These are phyloP conservation scores for Marchantia polymorpha DNA, from an alignment of 225 moss, liverwort and hornwort genomes.

Conservation along the genomic window DNA sequence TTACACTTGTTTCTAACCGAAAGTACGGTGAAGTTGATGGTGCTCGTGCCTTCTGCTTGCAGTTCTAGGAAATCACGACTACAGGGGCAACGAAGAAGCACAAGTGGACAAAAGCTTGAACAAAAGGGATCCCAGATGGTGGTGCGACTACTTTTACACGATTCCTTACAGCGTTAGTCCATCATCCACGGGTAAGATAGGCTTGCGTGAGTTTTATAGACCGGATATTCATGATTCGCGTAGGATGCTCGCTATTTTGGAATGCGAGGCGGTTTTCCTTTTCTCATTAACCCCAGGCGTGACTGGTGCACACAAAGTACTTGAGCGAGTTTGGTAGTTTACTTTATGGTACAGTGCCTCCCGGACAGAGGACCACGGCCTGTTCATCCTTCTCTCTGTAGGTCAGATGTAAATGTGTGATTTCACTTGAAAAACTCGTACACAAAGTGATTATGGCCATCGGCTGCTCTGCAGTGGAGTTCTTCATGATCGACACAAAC, in stretches of 20 bases:
- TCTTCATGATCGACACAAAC: constrained; percentile 50
- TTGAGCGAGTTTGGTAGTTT: no score
- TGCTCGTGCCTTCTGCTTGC: background rate
- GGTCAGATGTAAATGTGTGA: no score
- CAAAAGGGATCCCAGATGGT: constrained; percentile 41
- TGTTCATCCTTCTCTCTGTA: no score
- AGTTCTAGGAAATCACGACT: constrained; percentile 56
- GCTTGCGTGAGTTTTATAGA: no score
- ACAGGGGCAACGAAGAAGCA: constrained; percentile 39
- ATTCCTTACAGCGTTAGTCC: constrained; percentile 15
- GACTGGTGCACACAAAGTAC: no score
- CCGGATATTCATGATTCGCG: no score
- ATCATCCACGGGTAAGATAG: constrained; percentile 21
- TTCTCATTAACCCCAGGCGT: no score
- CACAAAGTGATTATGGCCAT: background rate
- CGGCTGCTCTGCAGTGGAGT: constrained; percentile 25
- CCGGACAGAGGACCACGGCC: no score
- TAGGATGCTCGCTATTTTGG: no score
- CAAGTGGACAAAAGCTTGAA: constrained; percentile 36
- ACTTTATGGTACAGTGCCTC: no score
- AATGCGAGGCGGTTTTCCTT: no score
- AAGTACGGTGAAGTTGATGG: background rate
- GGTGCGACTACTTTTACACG: constrained; percentile 34
- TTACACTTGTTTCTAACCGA: background rate
- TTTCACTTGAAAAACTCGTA: background rate